Evolutionary conservation across 148 eudicot genomes (phyloP), one percentile per base, ranked within the genome.

Genomic region (Fagopyrum homotropicum): DNA sequence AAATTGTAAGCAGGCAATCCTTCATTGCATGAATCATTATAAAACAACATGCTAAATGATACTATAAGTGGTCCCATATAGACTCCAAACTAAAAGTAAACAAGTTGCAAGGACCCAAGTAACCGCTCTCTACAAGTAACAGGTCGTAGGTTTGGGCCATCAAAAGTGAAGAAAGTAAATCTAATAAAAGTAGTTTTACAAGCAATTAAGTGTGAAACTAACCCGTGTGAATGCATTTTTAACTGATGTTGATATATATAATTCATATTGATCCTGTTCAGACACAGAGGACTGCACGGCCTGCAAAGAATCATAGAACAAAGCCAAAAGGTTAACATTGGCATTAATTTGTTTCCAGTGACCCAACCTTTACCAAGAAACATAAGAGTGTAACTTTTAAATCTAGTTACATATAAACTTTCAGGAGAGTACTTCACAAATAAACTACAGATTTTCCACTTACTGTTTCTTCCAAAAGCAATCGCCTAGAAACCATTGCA

Each of bases 401-500:
- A 26, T 61, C 19, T 9, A 61, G 17, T 26, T 29, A 29, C 2
- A 29, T 44, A 66, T 14, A 12, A 12, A 35, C 46, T 66, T 40
- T 43, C 7, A 66, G 47, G 10, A 35, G 17, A 22, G 10, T 12
- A 50, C 40, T 35, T 64, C 74, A 30, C 55, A 12, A 47, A 72
- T 72, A 72, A 72, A 72, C 54, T 66, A 46, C 17, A 35, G 19
- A 72, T 35, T 66, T 73, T 85, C 90, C 96, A 83, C 69, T 22
- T 81, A 85, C 91, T 12, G 92, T 86, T 79, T 92, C 98, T 86
- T 95, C 98, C 75, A 81, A 85, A 76, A 96, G 94, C 80, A 96
- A 83, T 86, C 96, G 89, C 78, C 93, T 85, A 40, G 87, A 79
- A 84, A 91, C 85, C 99, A 92, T 92, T 52, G 98, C 88, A 75